phyloP scores from a whole-genome alignment of 2,329 filamentous ascomycete species.

The Diaporthe longicolla region DNA sequence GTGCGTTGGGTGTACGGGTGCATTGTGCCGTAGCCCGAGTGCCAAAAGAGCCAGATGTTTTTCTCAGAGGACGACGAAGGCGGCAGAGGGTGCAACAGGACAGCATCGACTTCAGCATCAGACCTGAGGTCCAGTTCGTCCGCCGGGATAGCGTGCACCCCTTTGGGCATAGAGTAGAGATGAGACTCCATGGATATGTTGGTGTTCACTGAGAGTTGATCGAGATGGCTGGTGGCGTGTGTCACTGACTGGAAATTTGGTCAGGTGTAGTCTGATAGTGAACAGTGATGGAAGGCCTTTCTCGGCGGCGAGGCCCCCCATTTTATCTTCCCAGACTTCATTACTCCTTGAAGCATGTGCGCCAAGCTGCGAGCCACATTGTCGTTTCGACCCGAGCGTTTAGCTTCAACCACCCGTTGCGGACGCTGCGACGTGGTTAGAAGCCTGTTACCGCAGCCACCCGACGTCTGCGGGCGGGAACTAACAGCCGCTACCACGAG shows the following conservation, averaged over 20 bases:
- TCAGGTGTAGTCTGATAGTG: not conserved
- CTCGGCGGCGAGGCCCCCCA: not conserved
- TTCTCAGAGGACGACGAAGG: constrained; percentile 57
- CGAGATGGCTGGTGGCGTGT: not conserved
- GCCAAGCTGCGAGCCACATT: not conserved
- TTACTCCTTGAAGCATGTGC: not conserved
- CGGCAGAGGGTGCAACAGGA: constrained; percentile 56
- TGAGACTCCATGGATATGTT: constrained; percentile 44
- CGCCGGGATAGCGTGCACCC: constrained; percentile 57
- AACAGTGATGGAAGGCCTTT: not conserved
- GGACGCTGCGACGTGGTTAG: not conserved
- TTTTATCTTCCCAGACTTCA: constrained; percentile 12
- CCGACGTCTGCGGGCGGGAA: not conserved
- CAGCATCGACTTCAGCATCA: constrained; percentile 61
- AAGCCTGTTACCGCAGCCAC: not conserved
- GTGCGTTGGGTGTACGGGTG: constrained; percentile 67
- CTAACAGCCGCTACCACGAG: not conserved
- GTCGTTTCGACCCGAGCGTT: not conserved
- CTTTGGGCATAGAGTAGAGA: constrained; percentile 53
- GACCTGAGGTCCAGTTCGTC: constrained; percentile 60
- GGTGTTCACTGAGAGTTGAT: constrained; percentile 6
- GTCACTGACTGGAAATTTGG: constrained; percentile 12
- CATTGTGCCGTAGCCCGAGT: constrained; percentile 63
- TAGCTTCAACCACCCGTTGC: not conserved
- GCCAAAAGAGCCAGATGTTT: constrained; percentile 73